Evolutionary conservation across 257 asterid genomes (phyloP).

Genomic region (Rauvolfia tetraphylla): DNA sequence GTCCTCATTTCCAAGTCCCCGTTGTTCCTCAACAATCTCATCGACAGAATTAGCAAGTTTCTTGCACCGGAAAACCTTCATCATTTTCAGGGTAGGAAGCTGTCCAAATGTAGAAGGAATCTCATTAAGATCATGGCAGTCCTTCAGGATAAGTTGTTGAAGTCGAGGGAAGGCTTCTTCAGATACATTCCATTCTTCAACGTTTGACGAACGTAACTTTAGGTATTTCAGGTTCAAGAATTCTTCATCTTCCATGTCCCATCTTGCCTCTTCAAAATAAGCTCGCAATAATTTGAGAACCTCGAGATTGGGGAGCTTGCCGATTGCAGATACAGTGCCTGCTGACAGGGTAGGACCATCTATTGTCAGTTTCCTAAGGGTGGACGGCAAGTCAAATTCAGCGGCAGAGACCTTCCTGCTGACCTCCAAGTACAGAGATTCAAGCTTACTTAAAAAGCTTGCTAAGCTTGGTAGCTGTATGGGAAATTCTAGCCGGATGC

Average conservation of each 20-base stretch:
- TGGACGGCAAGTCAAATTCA: neutral
- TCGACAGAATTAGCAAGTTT: no score
- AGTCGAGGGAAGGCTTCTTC: slow-evolving; percentile 10
- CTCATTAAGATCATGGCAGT: neutral
- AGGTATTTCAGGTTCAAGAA: slow-evolving; percentile 10
- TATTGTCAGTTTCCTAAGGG: neutral
- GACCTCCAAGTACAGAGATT: neutral
- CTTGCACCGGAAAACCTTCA: neutral
- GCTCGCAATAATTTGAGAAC: slow-evolving; percentile 1
- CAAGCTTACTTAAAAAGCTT: neutral
- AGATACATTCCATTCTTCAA: slow-evolving; percentile 11
- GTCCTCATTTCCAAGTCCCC: no score
- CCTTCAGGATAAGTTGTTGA: neutral
- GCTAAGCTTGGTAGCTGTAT: neutral
- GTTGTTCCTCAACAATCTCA: no score
- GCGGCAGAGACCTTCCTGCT: neutral
- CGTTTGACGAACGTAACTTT: neutral
- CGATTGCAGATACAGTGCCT: slow-evolving; percentile 4
- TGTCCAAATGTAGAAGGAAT: slow-evolving; percentile 4
- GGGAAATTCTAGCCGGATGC: neutral
- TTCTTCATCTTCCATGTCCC: slow-evolving; percentile 16
- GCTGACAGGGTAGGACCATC: neutral
- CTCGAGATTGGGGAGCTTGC: slow-evolving; percentile 11
- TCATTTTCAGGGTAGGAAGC: neutral
- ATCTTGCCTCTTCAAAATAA: neutral